A percentile compares a stretch with the other conserved stretches of the same genome.
Conservation (phyloP, 345 rosid species). For the Garcia nutans region DNA sequence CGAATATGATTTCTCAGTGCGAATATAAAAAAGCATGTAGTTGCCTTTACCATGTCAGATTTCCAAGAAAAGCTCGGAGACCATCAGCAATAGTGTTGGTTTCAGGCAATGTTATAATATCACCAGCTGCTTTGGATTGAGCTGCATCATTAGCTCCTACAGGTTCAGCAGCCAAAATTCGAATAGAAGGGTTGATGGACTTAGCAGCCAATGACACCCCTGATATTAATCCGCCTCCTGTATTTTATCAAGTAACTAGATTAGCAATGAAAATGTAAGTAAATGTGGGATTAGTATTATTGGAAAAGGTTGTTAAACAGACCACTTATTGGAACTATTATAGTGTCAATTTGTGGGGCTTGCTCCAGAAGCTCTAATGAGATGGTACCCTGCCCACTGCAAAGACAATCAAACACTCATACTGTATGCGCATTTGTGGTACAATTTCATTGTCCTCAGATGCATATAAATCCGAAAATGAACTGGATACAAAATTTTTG, state of each 20-base stretch:
- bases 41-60: constrained; percentile 65
- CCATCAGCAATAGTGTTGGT: constrained; percentile 85
- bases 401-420: constrained; percentile 16
- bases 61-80: constrained; percentile 81
- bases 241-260: constrained; percentile 9
- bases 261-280: background rate
- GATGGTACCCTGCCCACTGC: constrained; percentile 90
- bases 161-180: constrained; percentile 86
- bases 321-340: constrained; percentile 89
- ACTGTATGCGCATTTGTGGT: constrained; percentile 1
- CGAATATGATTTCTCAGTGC: background rate
- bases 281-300: background rate
- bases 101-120: constrained; percentile 57
- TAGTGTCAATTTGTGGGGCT: constrained; percentile 58
- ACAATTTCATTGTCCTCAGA: background rate
- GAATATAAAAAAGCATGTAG: constrained; percentile 7
- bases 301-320: constrained; percentile 16
- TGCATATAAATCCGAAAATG: background rate
- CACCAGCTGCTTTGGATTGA: constrained; percentile 78
- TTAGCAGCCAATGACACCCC: constrained; percentile 95
- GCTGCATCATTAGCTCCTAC: constrained; percentile 89
- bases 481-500: background rate
- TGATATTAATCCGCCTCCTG: constrained; percentile 85
- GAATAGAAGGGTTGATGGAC: constrained; percentile 73
- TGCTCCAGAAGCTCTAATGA: constrained; percentile 83